Base-by-base conservation (phyloP, 495 filamentous ascomycete species). In the Cercophora sp. region DNA sequence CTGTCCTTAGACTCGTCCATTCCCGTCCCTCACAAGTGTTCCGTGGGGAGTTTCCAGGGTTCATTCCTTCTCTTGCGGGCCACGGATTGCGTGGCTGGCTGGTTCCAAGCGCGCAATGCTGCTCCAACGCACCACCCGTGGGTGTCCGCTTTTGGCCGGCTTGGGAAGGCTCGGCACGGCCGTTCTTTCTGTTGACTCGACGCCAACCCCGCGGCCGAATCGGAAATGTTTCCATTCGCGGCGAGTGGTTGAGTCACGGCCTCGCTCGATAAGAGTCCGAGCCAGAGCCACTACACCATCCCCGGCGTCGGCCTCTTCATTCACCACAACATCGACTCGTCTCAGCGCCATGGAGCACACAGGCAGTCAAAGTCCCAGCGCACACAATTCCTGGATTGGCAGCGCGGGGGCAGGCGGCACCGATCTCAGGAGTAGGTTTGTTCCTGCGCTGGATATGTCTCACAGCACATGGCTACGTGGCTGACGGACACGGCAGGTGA, bases 401-500 rank as follows among this genome's bases (percentile, higher is more conserved):
- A 68, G 71, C 42, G 58, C 60, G 39, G 73, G 73, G 26, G 66
- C 71, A 13, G 72, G 62, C 8, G 73, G 69, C 22, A 60, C 59
- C 35, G 72, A 76, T 39, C 58, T 76, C 22, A 65, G 73, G 50
- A 76, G 73, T 75, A 56, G 63, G 65, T 67, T 10, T 9, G 13
- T 8, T 6, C 8, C 10, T 16, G 5, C 15, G 36, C n/a, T 23
- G 2, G 34, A 8, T 13, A 19, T 9, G 3, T 22, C 5, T 25
- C 22, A 9, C 15, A 20, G 16, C 11, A 16, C 4, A 43, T 47
- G 9, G 29, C 10, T 15, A 25, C 35, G 13, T 13, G 15, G 43
- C 13, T 37, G 8, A 54, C 19, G 35, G 8, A 45, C 20, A 10
- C 11, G 22, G n/a, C 64, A 82, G 80, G 80, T 68, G 91, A 97